These are phyloP conservation scores for Yarrowia deformans DNA, from an alignment of 805 yeast genomes.

Conservation along the genomic window DNA sequence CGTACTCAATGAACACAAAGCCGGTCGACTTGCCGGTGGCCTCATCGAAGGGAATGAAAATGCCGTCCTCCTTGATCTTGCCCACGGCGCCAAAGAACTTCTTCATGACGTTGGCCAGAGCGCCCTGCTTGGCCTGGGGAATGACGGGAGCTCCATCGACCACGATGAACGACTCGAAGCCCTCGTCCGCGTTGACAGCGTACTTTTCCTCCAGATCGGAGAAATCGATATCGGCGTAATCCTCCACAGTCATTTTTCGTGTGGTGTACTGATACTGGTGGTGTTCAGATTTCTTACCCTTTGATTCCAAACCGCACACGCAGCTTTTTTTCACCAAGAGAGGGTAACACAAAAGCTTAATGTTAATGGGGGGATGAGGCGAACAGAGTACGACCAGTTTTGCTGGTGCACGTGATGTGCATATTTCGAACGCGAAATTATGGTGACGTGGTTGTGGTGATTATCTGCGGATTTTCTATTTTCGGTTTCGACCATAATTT, in stretches of 20 bases:
- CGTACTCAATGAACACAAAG: constrained; percentile 78
- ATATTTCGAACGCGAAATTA: neutral
- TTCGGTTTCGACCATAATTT: no score
- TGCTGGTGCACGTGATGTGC: neutral
- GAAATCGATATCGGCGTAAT: constrained; percentile 63
- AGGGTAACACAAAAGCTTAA: constrained; percentile 21
- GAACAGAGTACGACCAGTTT: neutral
- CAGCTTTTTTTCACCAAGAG: constrained; percentile 36
- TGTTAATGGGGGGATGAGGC: neutral
- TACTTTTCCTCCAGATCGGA: constrained; percentile 83
- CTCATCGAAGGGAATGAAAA: constrained; percentile 78
- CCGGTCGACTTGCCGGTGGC: constrained; percentile 77
- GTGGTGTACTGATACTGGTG: neutral
- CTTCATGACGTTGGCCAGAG: constrained; percentile 81
- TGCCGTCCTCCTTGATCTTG: constrained; percentile 66
- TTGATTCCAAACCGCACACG: neutral
- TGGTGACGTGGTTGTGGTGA: neutral
- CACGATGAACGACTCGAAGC: constrained; percentile 78
- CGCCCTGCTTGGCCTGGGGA: constrained; percentile 85
- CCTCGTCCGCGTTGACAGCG: constrained; percentile 64
- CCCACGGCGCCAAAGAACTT: constrained; percentile 84
- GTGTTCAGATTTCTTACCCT: neutral
- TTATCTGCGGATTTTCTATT: neutral
- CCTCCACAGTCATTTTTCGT: constrained; percentile 29
- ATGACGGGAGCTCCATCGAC: constrained; percentile 97